These are phyloP conservation scores for Entomortierella beljakovae DNA, from an alignment of 192 early-diverging fungal genomes.

Conservation along the genomic window DNA sequence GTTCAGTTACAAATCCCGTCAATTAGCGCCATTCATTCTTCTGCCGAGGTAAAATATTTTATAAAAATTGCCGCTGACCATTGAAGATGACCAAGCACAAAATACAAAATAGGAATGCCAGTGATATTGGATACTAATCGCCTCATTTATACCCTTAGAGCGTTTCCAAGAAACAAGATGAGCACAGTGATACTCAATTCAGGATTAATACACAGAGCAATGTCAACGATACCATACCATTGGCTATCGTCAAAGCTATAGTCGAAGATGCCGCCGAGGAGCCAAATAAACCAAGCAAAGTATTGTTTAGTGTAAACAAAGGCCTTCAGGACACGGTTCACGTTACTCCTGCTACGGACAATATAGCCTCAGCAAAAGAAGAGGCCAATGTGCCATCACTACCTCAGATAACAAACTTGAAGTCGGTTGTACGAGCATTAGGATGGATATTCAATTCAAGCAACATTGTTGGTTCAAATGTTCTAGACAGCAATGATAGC, in stretches of 20 bases:
- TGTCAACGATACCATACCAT: no score
- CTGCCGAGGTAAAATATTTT: not conserved
- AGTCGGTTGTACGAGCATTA: conserved; percentile 10
- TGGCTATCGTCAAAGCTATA: no score
- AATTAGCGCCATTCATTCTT: no score
- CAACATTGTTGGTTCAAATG: not conserved
- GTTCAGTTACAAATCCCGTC: no score
- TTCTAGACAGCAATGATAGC: no score
- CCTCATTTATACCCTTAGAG: not conserved
- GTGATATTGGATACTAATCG: not conserved
- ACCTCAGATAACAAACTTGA: not conserved
- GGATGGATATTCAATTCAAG: conserved; percentile 13
- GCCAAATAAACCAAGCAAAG: no score
- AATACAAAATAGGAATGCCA: not conserved
- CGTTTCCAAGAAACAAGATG: no score
- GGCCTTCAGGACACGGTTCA: no score
- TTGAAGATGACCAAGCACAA: conserved; percentile 5
- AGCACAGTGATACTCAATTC: no score
- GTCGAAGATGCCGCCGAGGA: no score
- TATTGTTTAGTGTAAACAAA: no score
- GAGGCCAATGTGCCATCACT: not conserved
- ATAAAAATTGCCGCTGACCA: not conserved
- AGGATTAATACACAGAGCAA: no score
- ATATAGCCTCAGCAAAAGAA: not conserved
- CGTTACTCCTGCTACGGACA: not conserved